Evolutionary conservation across 1,284 basidiomycete genomes (phyloP).

Genomic region (Mycena sp.): DNA sequence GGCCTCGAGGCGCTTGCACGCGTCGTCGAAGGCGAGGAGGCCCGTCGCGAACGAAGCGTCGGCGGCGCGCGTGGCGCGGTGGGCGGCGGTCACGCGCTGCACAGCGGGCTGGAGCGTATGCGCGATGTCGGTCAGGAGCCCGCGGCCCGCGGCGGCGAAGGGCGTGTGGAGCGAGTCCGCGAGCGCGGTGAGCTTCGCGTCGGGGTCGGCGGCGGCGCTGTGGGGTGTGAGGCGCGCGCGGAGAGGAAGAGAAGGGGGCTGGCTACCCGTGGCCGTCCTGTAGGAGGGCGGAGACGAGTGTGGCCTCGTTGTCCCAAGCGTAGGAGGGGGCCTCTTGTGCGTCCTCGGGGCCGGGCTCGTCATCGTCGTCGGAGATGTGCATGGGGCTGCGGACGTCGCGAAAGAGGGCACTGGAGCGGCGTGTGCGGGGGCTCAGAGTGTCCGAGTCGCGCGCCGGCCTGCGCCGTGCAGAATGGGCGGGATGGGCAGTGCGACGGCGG

Average conservation of each 20-base stretch:
- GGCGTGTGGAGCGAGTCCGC: conserved; percentile 58
- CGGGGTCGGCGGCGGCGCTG: conserved; percentile 13
- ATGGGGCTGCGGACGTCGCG: conserved; percentile 7
- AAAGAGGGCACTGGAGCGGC: conserved; percentile 20
- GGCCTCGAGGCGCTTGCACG: conserved; percentile 60
- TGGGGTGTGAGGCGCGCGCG: too few species aligned
- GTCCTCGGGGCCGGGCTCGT: conserved; percentile 36
- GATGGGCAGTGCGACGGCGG: too few species aligned
- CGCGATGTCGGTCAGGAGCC: conserved; percentile 59
- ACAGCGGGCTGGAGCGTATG: conserved; percentile 61
- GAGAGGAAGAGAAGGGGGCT: too few species aligned
- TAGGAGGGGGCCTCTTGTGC: conserved; percentile 39
- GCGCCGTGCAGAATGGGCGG: too few species aligned
- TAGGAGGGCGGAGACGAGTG: conserved; percentile 60
- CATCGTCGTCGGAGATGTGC: conserved; percentile 24
- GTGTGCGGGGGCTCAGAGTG: neutral
- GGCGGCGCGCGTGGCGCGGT: conserved; percentile 54
- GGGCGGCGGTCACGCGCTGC: conserved; percentile 56
- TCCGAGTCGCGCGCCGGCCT: too few species aligned
- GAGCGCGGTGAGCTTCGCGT: conserved; percentile 52
- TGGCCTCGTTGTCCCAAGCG: conserved; percentile 65
- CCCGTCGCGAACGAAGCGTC: conserved; percentile 58
- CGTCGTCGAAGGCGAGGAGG: conserved; percentile 60
- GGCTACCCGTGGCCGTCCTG: conserved; percentile 48
- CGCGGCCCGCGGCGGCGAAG: conserved; percentile 53